Evolutionary conservation across 495 filamentous ascomycete species (phyloP).

Genomic region (Astrocystis sublimbata): DNA sequence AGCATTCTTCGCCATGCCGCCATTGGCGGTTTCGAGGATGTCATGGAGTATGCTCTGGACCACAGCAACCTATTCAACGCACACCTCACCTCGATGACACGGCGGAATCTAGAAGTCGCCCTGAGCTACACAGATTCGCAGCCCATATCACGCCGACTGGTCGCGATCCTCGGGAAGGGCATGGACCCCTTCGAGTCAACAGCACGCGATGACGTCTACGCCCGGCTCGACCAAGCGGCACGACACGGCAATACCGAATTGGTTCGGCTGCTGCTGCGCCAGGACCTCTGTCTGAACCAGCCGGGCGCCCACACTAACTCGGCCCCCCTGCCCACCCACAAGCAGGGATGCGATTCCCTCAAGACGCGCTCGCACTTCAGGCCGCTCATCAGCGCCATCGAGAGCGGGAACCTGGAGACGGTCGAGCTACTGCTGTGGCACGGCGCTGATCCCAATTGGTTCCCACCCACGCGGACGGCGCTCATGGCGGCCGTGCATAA

Average conservation of each 20-base stretch:
- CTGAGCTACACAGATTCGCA: constrained; percentile 14
- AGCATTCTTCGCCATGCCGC: constrained; percentile 14
- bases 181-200: constrained; percentile 8
- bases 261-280: constrained; percentile 13
- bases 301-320: constrained; percentile 6
- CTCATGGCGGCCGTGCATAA: constrained; percentile 36
- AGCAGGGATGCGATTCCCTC: constrained; percentile 12
- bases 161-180: constrained; percentile 6
- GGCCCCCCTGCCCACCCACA: not conserved
- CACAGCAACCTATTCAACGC: constrained; percentile 15
- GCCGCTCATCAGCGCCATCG: constrained; percentile 20
- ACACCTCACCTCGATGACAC: constrained; percentile 7
- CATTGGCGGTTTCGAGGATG: not conserved
- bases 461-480: constrained; percentile 29
- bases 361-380: constrained; percentile 9
- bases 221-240: constrained; percentile 16
- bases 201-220: constrained; percentile 10
- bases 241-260: constrained; percentile 20
- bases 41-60: constrained; percentile 17
- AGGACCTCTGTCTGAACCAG: constrained; percentile 17
- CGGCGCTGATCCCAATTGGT: constrained; percentile 24
- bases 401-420: constrained; percentile 18
- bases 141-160: constrained; percentile 1
- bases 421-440: constrained; percentile 17
- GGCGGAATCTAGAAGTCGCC: constrained; percentile 12